Conservation (phyloP, 1,139 yeast genomes). For the Saccharomyces pastorianus region DNA sequence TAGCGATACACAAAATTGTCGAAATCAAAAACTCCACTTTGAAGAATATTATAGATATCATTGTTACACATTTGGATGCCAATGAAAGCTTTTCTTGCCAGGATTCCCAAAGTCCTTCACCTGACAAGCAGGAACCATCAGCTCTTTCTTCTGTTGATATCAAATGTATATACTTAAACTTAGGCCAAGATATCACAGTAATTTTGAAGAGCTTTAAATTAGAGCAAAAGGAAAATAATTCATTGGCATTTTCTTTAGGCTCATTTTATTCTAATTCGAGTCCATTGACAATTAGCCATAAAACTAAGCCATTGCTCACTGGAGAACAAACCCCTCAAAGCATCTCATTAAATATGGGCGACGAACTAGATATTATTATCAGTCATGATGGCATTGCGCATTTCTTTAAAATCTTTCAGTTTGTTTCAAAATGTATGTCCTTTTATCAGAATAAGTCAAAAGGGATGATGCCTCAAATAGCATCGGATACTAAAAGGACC, state of each 20-base stretch:
- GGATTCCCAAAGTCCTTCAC: background rate
- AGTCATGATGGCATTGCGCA: background rate
- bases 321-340: slow-evolving; percentile 1
- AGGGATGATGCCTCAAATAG: background rate
- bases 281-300: background rate
- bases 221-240: background rate
- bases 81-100: background rate
- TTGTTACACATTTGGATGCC: background rate
- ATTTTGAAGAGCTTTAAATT: background rate
- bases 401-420: background rate
- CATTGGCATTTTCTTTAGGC: background rate
- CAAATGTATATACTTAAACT: background rate
- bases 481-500: background rate
- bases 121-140: background rate
- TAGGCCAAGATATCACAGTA: background rate
- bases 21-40: slow-evolving; percentile 9
- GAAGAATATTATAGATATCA: background rate
- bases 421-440: background rate
- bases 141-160: background rate
- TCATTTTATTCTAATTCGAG: background rate
- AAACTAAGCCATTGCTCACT: background rate
- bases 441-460: background rate
- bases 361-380: background rate
- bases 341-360: background rate
- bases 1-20: slow-evolving; percentile 11